Evolutionary conservation across 495 filamentous ascomycete genomes (phyloP), one percentile per base, ranked within the genome.

Genomic region (Aspergillus biplanus): DNA sequence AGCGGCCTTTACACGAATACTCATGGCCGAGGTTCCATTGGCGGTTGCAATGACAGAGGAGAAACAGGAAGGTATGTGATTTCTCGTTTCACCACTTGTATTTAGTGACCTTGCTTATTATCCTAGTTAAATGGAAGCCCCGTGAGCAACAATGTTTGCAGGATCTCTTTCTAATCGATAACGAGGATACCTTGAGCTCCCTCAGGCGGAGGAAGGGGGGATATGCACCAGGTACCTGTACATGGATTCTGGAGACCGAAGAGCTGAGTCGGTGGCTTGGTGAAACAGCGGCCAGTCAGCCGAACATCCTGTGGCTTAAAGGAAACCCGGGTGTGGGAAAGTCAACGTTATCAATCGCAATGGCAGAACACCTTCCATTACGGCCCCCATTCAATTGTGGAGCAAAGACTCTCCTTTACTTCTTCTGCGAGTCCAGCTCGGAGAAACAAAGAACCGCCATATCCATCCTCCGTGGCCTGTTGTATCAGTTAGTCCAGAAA

Each of bases 361-460:
- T 55, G 69, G 52, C 55, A 49, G 47, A 59, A 61, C 11, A 27
- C 33, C 33, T 39, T 16, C 35, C 18, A n/a, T 4, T 13, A 7
- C 11, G 11, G 3, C 11, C 11, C 12, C 61, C 54, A 65, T 62
- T 64, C 33, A 16, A 16, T 11, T 21, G 47, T 8, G 37, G 48
- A 32, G 49, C 66, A 33, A 62, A 52, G 18, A 54, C 61, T 53
- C 58, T 71, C 18, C 18, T 62, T 34, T 71, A 63, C 48, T 69
- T 73, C 57, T 73, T 71, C 62, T 73, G 69, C 16, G 69, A 71
- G 34, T 64, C 68, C n/a, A 64, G 44, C 52, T 67, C 33, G 34
- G 48, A 66, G 6, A 42, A 58, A 16, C 55, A 58, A n/a, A 64
- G 21, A 35, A 67, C 58, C 4, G 70, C 64, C 34, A 66, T 48